Evolutionary conservation across 176 grass and related monocot species (phyloP), one percentile per base, ranked within the genome.

Genomic region (Puya raimondii): DNA sequence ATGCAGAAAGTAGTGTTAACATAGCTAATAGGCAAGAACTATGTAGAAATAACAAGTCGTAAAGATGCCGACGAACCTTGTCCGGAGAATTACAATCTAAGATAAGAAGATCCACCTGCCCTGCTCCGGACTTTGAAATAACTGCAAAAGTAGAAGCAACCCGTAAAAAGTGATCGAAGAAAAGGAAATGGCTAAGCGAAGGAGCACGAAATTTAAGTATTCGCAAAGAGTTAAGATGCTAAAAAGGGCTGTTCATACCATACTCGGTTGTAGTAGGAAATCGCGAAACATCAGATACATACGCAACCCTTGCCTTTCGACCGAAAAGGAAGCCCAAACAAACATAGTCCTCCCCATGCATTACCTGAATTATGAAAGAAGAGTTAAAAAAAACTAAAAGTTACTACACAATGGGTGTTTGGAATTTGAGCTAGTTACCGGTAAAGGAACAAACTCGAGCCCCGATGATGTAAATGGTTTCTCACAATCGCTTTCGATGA

Each of bases 301-400:
- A 97, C 64, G 94, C 94, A 83, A 97, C 69, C 76, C 86, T 90
- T 50, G 94, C 90, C 74, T 97, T 90, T 77, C 65, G 76, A 20
- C 94, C 94, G 1, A 97, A 97, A 72, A 92, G 79, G 77, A 97
- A 97, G 74, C 89, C 93, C 74, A 97, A 63, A 79, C 80, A 97
- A 72, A 92, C 59, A 33, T 92, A 97, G 65, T 97, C 89, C 83
- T 97, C 84, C 57, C 93, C 89, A 76, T 97, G 93, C 70, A 97
- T 92, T 64, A 97, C 92, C 92, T 92, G 75, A 78, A 75, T 13
- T 49, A 68, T 47, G 51, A 47, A 72, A 57, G 51, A 4, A 21
- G 66, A 64, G 23, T 12, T 71, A 12, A 57, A 68, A 13, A 80
- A 50, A 18, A 81, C 48, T 79, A 17, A 23, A 4, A 80, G 58